Base-by-base conservation (phyloP, 306 rosid genomes). In the Oemleria cerasiformis region DNA sequence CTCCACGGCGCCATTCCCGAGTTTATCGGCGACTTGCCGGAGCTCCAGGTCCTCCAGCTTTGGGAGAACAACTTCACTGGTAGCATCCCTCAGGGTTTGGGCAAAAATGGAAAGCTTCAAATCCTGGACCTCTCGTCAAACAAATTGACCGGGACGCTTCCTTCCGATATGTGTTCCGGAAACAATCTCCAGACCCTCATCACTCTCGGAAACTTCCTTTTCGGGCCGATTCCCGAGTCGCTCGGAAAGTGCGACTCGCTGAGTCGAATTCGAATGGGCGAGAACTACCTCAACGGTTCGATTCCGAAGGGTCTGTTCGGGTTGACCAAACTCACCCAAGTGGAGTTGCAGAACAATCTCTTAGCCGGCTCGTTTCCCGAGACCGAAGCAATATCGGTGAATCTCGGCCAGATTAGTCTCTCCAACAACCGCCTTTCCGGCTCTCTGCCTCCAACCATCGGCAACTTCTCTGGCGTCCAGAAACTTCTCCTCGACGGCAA, bases 61-160 rank as follows among this genome's bases (percentile, higher is more conserved):
- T 93, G 98, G 98, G 97, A 91, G 82, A 93, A 93, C 68, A 93
- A 93, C 84, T 88, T 93, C 86, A 93, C 98, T 0, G 98, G 91
- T 2, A 83, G 81, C 60, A 88, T 93, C 67, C 98, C 98, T 16
- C 82, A 60, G 55, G 84, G 94, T 40, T 67, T 93, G 60, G 98
- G 98, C 17, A 87, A 78, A 63, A 93, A 93, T 13, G 96, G 98
- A 10, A 93, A 57, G 79, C 92, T 93, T 62, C 83, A 71, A 9
- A 42, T 78, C 44, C 73, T 91, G 0, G 98, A 93, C 77, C 81
- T 93, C 63, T 93, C 98, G 3, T 90, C 98, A 0, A 93, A 91
- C 86, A 93, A 91, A 65, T 69, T 93, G 71, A 93, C 96, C 3
- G 98, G 98, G 1, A 77, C 86, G 20, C 79, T 93, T 7, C 98